phyloP scores from a whole-genome alignment of 139 green algal genomes.

The Spirogloea muscicola region DNA sequence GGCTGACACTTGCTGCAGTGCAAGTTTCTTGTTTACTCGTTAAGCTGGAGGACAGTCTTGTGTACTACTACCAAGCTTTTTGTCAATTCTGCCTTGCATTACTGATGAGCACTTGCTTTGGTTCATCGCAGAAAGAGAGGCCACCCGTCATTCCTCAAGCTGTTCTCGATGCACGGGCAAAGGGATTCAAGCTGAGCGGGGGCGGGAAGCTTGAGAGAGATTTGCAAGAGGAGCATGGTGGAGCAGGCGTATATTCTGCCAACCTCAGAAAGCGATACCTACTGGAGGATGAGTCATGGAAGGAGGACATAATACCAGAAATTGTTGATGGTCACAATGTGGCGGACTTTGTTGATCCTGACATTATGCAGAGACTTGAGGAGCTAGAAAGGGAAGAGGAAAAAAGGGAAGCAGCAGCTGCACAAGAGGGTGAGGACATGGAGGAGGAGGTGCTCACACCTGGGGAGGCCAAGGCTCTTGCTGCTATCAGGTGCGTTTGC shows the following conservation, averaged over 20 bases:
- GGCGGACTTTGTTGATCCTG: conserved; percentile 93
- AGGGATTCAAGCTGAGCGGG: not conserved
- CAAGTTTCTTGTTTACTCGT: too few relatives aligned
- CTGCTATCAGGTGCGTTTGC: conserved; percentile 46
- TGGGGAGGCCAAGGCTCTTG: conserved; percentile 61
- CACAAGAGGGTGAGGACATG: conserved; percentile 47
- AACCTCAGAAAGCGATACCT: conserved; percentile 86
- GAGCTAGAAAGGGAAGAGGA: conserved; percentile 90
- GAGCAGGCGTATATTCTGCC: conserved; percentile 87
- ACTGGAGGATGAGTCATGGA: conserved; percentile 76
- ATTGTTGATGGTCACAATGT: conserved; percentile 96
- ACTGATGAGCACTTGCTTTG: not conserved
- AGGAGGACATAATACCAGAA: conserved; percentile 96
- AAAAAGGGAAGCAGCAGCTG: conserved; percentile 45
- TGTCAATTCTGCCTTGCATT: too few relatives aligned
- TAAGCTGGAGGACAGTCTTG: too few relatives aligned
- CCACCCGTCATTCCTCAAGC: conserved; percentile 76
- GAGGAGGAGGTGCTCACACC: conserved; percentile 64
- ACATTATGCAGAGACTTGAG: conserved; percentile 91
- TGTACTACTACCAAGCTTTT: too few relatives aligned
- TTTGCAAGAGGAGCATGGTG: conserved; percentile 83
- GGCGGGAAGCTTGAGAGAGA: conserved; percentile 54
- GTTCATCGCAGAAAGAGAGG: conserved; percentile 41
- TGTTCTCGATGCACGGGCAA: conserved; percentile 16
- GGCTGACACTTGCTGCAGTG: too few relatives aligned